These are phyloP conservation scores for Hylodesmum podocarpum DNA, from an alignment of 306 rosid species.

Conservation along the genomic window DNA sequence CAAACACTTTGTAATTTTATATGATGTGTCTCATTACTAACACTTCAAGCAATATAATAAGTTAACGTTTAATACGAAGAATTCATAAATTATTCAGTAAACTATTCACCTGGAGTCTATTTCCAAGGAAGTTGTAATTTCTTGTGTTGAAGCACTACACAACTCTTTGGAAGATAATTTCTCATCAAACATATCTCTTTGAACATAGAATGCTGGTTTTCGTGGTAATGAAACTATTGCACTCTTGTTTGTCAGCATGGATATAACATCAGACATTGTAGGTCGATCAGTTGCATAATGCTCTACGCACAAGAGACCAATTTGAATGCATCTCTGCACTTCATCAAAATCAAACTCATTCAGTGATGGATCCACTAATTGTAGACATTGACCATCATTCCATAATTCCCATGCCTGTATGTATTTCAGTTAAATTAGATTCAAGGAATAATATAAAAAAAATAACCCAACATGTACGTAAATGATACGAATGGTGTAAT, in stretches of 20 bases:
- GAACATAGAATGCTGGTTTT: slow-evolving; percentile 29
- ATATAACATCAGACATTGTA: slow-evolving; percentile 5
- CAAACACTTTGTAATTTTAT: too few relatives aligned
- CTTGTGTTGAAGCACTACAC: not conserved
- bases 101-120: not conserved
- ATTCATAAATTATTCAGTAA: not conserved
- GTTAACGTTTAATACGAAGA: too few relatives aligned
- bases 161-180: not conserved
- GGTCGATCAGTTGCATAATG: slow-evolving; percentile 25
- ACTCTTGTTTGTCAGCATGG: slow-evolving; percentile 20
- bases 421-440: not conserved
- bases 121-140: not conserved
- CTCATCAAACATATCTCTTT: not conserved
- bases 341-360: not conserved
- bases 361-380: slow-evolving; percentile 9
- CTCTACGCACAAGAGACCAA: slow-evolving; percentile 15
- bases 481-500: too few relatives aligned
- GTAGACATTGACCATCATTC: not conserved
- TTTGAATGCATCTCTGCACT: slow-evolving; percentile 25
- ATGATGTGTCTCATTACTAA: too few relatives aligned
- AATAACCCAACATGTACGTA: not conserved
- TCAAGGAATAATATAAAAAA: too few relatives aligned
- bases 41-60: too few relatives aligned
- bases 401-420: slow-evolving; percentile 23
- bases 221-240: not conserved